Evolutionary conservation across 805 yeast genomes (phyloP).

Genomic region (Deakozyma indianensis): DNA sequence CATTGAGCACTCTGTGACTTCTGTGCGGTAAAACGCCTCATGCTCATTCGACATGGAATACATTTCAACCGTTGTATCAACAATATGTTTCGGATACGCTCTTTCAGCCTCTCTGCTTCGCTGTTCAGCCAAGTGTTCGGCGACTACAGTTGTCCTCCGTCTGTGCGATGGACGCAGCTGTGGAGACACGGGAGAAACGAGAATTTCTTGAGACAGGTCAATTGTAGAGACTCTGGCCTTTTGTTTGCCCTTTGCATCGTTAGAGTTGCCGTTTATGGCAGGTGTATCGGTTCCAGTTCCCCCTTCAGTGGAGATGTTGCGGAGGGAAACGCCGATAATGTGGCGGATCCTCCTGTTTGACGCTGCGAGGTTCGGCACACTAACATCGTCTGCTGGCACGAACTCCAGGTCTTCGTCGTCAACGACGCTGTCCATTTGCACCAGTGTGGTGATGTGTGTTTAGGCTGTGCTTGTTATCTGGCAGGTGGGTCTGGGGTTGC

Average conservation of each 20-base stretch:
- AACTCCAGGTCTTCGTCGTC: conserved; percentile 2
- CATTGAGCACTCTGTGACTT: conserved; percentile 8
- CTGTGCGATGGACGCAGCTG: not conserved
- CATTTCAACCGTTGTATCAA: conserved; percentile 9
- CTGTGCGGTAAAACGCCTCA: conserved; percentile 11
- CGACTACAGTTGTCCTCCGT: not conserved
- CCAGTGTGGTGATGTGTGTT: too few relatives aligned
- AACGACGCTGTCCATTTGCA: conserved; percentile 5
- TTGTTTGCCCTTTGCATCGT: too few relatives aligned
- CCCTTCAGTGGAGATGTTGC: conserved; percentile 3
- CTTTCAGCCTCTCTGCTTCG: not conserved
- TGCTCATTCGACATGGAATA: conserved; percentile 3
- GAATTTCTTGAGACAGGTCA: too few relatives aligned
- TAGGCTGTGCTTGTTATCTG: too few relatives aligned
- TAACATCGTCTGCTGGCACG: not conserved
- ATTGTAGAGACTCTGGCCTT: too few relatives aligned
- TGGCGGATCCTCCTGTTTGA: conserved; percentile 2
- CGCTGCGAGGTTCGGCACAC: conserved; percentile 2
- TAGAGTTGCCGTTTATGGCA: too few relatives aligned
- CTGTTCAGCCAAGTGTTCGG: not conserved
- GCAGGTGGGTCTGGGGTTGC: too few relatives aligned
- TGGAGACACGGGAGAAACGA: not conserved
- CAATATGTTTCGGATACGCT: not conserved
- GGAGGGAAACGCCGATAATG: conserved; percentile 3
- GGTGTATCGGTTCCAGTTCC: too few relatives aligned